Evolutionary conservation across 306 rosid species (phyloP), one percentile per base, ranked within the genome.

Genomic region (Dalbergia cultrata): DNA sequence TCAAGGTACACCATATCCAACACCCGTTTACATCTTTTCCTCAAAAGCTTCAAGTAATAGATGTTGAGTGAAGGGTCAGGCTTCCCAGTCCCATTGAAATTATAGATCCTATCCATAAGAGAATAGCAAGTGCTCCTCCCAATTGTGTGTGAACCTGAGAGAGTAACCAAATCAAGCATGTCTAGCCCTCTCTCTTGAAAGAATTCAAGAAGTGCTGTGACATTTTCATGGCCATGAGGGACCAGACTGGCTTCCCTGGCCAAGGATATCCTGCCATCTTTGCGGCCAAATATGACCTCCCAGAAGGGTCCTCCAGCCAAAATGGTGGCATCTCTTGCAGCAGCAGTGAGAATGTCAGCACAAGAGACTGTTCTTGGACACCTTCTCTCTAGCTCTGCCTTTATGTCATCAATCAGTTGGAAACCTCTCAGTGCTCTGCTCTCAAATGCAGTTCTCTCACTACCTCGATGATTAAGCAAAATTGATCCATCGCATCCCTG

Each of bases 401-500:
- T 95, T 12, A 95, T 92, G 2, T 91, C 97, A 62, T 95, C 91
- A 11, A 95, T 91, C 67, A 91, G 33, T 70, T 74, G 73, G 77
- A 95, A 92, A 1, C 98, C 95, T 87, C 94, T 82, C 1, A 95
- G 80, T 21, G 93, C 89, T 77, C 44, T 90, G 90, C 98, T 95
- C 16, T 72, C 91, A 34, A 8, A 9, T 2, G 98, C 95, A 34
- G 56, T 47, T 67, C 97, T 92, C 71, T 95, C 97, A 43, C 90
- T 90, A 1, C 90, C 89, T 39, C 5, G 13, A 69, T 89, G 63
- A 88, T 90, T 85, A 0, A 95, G 91, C 68, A 92, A 64, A 70
- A 95, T 72, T 58, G 97, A 95, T 67, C 78, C 97, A 62, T 92
- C 97, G 1, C 98, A 92, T 59, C 97, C 97, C 98, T 95, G 86